phyloP scores from a whole-genome alignment of 139 green algal species.

The Diplosphaera chodatii region DNA sequence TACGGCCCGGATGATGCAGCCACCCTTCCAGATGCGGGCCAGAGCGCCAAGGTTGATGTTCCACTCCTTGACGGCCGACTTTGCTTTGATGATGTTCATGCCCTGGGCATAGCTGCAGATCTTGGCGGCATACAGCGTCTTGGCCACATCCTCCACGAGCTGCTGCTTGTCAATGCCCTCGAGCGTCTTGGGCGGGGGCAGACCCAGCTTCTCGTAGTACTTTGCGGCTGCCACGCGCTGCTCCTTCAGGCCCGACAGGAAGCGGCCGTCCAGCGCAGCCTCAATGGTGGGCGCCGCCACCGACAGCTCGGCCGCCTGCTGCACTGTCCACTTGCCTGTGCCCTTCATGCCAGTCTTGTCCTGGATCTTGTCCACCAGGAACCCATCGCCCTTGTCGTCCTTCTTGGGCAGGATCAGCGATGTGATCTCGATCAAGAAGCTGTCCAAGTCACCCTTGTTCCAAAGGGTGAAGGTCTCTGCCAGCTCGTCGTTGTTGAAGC shows the following conservation, averaged over 20 bases:
- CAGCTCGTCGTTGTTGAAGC: slow-evolving; percentile 93
- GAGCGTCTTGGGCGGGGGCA: slow-evolving; percentile 31
- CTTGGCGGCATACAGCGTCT: slow-evolving; percentile 88
- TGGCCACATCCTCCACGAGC: slow-evolving; percentile 81
- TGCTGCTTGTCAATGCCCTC: slow-evolving; percentile 80
- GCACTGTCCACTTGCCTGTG: slow-evolving; percentile 99
- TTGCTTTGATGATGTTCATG: slow-evolving; percentile 98
- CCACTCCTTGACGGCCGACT: slow-evolving; percentile 89
- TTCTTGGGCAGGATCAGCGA: slow-evolving; percentile 81
- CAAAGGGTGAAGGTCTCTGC: slow-evolving; percentile 78
- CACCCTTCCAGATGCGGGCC: slow-evolving; percentile 97
- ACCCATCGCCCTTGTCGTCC: slow-evolving; percentile 65
- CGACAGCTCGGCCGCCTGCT: slow-evolving; percentile 94
- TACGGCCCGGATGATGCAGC: slow-evolving; percentile 96
- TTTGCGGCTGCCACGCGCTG: slow-evolving; percentile 76
- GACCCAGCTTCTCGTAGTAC: slow-evolving; percentile 43
- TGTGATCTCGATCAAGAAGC: slow-evolving; percentile 96
- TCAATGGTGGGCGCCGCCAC: slow-evolving; percentile 92
- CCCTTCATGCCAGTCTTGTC: slow-evolving; percentile 99
- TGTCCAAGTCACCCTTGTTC: slow-evolving; percentile 84
- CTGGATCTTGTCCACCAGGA: slow-evolving; percentile 93
- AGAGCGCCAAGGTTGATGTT: slow-evolving; percentile 84
- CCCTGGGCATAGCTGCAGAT: slow-evolving; percentile 95
- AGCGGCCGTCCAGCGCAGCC: slow-evolving; percentile 85
- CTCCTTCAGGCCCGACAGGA: slow-evolving; percentile 86